Evolutionary conservation across 768 basidiomycete species (phyloP), one percentile per base, ranked within the genome.

Genomic region (Naganishia antarctica): DNA sequence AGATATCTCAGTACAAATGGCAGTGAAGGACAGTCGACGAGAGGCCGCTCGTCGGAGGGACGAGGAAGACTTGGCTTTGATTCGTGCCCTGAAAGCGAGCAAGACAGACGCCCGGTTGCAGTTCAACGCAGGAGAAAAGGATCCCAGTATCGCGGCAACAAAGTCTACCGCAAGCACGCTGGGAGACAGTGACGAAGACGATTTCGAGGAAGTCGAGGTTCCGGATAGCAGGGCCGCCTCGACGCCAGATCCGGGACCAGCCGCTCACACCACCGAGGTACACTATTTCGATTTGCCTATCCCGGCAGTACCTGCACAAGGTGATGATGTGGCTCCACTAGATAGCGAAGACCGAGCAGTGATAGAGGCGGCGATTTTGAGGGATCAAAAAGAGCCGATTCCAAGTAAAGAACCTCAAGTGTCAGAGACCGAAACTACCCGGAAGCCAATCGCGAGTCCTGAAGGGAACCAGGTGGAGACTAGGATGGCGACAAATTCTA

Each of bases 261-360:
- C 76, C 70, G 88, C 86, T 61, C 91, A 89, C 89, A 91, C 91
- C 71, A 87, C 90, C 74, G 84, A 60, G 43, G 21, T 31, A 1
- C 16, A n/a, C 21, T 23, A 44, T 16, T 44, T 60, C 34, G 43
- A 45, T 23, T 29, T 37, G 21, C 53, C 53, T 25, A 11, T 29
- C 3, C 37, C 23, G 4, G 53, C 34, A 26, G 23, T 26, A 13
- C 12, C 12, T 23, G 3, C 21, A 7, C 4, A 23, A n/a, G 53
- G 21, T 4, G 32, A 34, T 9, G 34, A 32, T 23, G 21, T 13
- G n/a, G 32, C 26, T 25, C 53, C 37, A 1, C 13, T 57, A 6
- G 53, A 41, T 34, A 57, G 53, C 31, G 34, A 37, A 9, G 53
- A 57, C 23, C 32, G 37, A 9, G n/a, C 53, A 13, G 7, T 57